Evolutionary conservation across 2,329 filamentous ascomycete genomes (phyloP), one percentile per base, ranked within the genome.

Genomic region (Aureobasidium melanogenum): DNA sequence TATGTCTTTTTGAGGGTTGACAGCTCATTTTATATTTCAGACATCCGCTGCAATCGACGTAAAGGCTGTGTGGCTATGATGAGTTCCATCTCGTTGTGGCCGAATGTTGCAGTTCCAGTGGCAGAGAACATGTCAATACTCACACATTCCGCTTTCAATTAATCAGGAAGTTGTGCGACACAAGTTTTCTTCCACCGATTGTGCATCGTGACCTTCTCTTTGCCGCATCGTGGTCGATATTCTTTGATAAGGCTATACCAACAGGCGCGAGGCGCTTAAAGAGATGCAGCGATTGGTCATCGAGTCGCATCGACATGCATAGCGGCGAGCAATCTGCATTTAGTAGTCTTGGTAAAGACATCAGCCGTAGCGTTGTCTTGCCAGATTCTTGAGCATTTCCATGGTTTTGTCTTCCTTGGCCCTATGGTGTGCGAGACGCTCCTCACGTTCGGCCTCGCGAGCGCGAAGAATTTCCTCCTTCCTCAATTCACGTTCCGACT

Each of bases 331-430:
- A 19, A 51, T 22, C 28, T 26, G 38, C 12, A 14, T 1, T 9
- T 26, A 1, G 10, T 26, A 1, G 15, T 38, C 32, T 17, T 36
- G 12, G 19, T 9, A 3, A 38, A 38, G 19, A 19, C 15, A 7
- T 71, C 65, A 84, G 28, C 89, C 89, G 80, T 89, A 96, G 65
- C 89, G 82, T 76, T 89, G 84, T 75, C 82, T 87, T 17, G 91
- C 93, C 75, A 97, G 75, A 68, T 86, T 84, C 74, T 82, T 87
- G 69, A 97, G 70, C 81, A 90, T 91, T 52, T 84, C 84, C 80
- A 97, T 90, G 1, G 91, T 96, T 69, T 84, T 85, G 65, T 91
- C 87, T 75, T 97, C 93, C 73, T 91, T 89, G 68, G 84, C 83
- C 69, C 83, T 81, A 73, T 89, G 87, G 66, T 82, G 84, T 67